Conservation (phyloP, 345 rosid genomes). For the Linum lewisii region DNA sequence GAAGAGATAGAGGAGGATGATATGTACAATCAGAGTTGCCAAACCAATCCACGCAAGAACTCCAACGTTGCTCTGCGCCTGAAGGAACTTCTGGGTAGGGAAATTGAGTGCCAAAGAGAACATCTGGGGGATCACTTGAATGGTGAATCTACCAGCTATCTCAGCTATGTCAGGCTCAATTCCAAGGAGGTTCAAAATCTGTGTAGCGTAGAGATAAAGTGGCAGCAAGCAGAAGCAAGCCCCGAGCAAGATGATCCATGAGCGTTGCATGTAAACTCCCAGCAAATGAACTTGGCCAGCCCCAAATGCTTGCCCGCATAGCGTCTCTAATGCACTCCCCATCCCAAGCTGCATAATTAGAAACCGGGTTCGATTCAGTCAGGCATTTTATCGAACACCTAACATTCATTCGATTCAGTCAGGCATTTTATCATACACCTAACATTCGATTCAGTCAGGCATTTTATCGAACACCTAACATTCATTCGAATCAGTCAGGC, state of each 20-base stretch:
- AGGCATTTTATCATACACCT: neutral
- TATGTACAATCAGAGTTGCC: slow-evolving; percentile 41
- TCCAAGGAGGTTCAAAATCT: slow-evolving; percentile 62
- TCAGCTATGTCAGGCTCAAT: slow-evolving; percentile 59
- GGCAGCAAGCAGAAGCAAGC: slow-evolving; percentile 61
- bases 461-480: neutral
- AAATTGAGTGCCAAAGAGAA: slow-evolving; percentile 78
- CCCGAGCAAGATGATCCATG: slow-evolving; percentile 61
- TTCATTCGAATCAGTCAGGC: too few species aligned
- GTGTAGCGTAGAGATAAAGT: slow-evolving; percentile 66
- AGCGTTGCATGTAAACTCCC: slow-evolving; percentile 93
- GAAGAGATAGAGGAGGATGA: slow-evolving; percentile 40
- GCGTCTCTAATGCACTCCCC: slow-evolving; percentile 92
- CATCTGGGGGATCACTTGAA: slow-evolving; percentile 82
- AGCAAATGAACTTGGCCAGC: slow-evolving; percentile 67
- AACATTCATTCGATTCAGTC: neutral
- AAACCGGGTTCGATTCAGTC: neutral
- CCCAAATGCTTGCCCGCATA: slow-evolving; percentile 95
- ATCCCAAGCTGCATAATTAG: slow-evolving; percentile 62
- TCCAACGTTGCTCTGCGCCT: slow-evolving; percentile 78
- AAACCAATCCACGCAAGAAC: slow-evolving; percentile 80
- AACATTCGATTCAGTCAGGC: neutral
- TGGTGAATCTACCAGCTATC: slow-evolving; percentile 54
- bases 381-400: neutral
- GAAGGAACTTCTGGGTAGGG: slow-evolving; percentile 80